Evolutionary conservation across 805 yeast genomes (phyloP), one percentile per base, ranked within the genome.

Genomic region (Torulaspora maleeae): DNA sequence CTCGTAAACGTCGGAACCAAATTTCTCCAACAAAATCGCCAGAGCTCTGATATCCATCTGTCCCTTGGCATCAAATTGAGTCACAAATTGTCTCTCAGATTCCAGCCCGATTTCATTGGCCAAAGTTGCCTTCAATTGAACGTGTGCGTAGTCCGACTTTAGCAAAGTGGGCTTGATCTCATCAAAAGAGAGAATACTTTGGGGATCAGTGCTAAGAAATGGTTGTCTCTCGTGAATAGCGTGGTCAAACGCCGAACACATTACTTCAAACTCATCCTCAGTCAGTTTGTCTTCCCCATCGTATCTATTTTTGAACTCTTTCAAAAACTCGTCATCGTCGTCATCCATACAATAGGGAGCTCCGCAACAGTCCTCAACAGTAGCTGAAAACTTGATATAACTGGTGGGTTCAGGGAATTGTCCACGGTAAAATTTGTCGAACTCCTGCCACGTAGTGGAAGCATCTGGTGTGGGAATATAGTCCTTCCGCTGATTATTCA

Each of bases 381-480:
- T 91, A 4, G 96, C 95, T 34, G 95, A 85, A 56, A 86, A 86
- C 55, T 88, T 83, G 45, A 93, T 86, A 62, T 89, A 91, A 9
- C 85, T 73, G 16, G 79, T 79, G 0, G 98, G 96, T 50, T 80
- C 82, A 3, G 63, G 63, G 65, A 86, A 91, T 19, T 71, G 66
- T 28, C 84, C 83, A 13, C 68, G 68, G 63, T 93, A 93, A 66
- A 77, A 89, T 54, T 82, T 76, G 6, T 70, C 56, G 32, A 87
- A 95, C 19, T 86, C 95, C 3, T 70, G 65, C 96, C 96, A 90
- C 16, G 78, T 71, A 53, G 75, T 75, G 0, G 95, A 83, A 3
- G 98, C 97, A 72, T 88, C 95, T 0, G 99, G 99, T 0, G 99
- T 93, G 1, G 99, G 99, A 56, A 93, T 93, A 64, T 83, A 91